Evolutionary conservation across 202 grass and related monocot genomes (phyloP).

Genomic region (Zizania palustris): DNA sequence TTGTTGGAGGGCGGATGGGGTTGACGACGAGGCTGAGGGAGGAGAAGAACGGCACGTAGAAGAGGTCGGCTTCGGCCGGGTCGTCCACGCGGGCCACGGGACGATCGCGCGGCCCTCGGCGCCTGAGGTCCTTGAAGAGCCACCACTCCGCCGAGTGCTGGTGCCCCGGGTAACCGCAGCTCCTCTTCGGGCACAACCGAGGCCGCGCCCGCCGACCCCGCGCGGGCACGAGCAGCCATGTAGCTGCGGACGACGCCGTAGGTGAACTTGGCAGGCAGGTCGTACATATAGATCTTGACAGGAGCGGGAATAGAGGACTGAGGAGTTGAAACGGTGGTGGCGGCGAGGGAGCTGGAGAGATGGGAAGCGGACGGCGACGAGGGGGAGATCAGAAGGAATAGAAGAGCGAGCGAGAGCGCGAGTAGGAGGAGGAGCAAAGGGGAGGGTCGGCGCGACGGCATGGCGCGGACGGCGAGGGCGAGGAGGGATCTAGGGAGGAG

Average conservation of each 20-base stretch:
- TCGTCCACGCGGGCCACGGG: conserved; percentile 60
- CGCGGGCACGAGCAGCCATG: conserved; percentile 49
- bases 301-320: conserved; percentile 9
- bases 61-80: conserved; percentile 73
- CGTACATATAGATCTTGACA: conserved; percentile 89
- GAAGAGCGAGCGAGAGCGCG: conserved; percentile 53
- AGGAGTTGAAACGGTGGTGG: conserved; percentile 11
- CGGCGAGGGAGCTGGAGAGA: conserved; percentile 46
- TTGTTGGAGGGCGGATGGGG: conserved; percentile 51
- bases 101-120: conserved; percentile 34
- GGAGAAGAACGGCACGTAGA: conserved; percentile 96
- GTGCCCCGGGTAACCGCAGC: conserved; percentile 81
- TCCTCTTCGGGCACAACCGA: conserved; percentile 35
- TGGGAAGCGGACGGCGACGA: conserved; percentile 35
- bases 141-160: conserved; percentile 98
- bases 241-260: conserved; percentile 90
- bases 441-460: conserved; percentile 50
- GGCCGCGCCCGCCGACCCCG: conserved; percentile 29
- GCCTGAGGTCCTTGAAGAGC: conserved; percentile 71
- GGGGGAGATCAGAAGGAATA: conserved; percentile 52
- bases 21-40: conserved; percentile 95
- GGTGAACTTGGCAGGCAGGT: conserved; percentile 79
- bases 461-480: conserved; percentile 37
- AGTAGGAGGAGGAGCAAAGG: conserved; percentile 48
- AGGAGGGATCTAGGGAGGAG: conserved; percentile 49